Evolutionary conservation across 805 yeast genomes (phyloP).

Genomic region (Ogataea trehaloabstinens): DNA sequence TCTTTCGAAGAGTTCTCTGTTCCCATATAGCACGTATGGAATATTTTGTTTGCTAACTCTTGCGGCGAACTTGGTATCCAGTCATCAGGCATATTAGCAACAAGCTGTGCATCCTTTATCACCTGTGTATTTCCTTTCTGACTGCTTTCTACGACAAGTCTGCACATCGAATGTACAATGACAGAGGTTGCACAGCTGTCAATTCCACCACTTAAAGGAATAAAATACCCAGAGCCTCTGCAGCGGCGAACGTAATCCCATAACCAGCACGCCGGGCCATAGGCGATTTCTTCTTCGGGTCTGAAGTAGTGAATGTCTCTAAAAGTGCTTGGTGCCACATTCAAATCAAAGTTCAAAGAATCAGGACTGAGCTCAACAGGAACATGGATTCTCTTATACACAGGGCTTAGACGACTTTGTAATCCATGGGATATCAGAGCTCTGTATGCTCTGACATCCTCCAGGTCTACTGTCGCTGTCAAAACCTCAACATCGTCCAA

Average conservation of each 20-base stretch:
- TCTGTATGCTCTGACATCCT: constrained; percentile 84
- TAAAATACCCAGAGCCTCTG: constrained; percentile 84
- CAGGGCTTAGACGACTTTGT: constrained; percentile 51
- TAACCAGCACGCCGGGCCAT: constrained; percentile 99
- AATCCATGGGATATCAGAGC: constrained; percentile 69
- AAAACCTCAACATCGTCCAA: constrained; percentile 90
- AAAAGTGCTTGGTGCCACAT: constrained; percentile 54
- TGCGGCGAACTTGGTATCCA: constrained; percentile 75
- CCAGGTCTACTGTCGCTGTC: constrained; percentile 91
- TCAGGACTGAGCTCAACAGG: constrained; percentile 66
- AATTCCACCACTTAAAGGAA: constrained; percentile 95
- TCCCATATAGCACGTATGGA: constrained; percentile 95
- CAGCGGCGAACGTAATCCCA: constrained; percentile 97
- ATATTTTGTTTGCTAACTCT: constrained; percentile 71
- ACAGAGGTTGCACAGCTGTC: constrained; percentile 98
- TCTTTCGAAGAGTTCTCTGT: constrained; percentile 88
- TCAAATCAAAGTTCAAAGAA: constrained; percentile 57
- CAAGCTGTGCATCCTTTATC: constrained; percentile 65
- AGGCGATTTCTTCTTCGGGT: constrained; percentile 95
- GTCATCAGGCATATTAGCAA: constrained; percentile 53
- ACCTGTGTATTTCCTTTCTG: constrained; percentile 71
- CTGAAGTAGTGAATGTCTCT: constrained; percentile 58
- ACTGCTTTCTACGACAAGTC: constrained; percentile 72
- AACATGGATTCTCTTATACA: constrained; percentile 56
- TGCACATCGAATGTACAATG: constrained; percentile 92